These are phyloP conservation scores for Hordeum vulgare DNA, from an alignment of 176 grass and related monocot genomes.

Conservation along the genomic window DNA sequence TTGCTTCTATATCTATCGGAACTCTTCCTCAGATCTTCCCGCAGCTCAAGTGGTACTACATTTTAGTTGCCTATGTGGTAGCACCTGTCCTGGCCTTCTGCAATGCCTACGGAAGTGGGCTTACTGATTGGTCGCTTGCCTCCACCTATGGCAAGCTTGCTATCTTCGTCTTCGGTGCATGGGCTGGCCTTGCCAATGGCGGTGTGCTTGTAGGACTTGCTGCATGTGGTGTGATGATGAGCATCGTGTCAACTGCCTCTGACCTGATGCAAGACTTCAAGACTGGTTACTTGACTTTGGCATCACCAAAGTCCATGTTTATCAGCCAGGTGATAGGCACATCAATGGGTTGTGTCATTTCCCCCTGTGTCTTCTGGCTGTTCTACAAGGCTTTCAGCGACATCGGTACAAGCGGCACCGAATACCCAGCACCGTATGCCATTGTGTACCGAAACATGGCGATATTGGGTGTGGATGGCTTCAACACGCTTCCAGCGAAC, in stretches of 20 bases:
- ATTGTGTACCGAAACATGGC: slow-evolving; percentile 97
- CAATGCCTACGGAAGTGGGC: slow-evolving; percentile 93
- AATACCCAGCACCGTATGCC: slow-evolving; percentile 91
- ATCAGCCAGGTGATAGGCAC: slow-evolving; percentile 91
- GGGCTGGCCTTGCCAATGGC: slow-evolving; percentile 62
- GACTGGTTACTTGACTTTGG: slow-evolving; percentile 84
- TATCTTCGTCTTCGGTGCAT: slow-evolving; percentile 86
- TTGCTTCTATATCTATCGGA: slow-evolving; percentile 59
- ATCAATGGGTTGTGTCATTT: slow-evolving; percentile 75
- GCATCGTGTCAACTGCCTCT: slow-evolving; percentile 78
- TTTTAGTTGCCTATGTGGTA: slow-evolving; percentile 62
- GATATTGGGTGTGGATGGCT: slow-evolving; percentile 71
- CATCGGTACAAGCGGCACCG: slow-evolving; percentile 44
- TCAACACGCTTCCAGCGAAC: slow-evolving; percentile 56
- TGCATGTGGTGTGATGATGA: slow-evolving; percentile 95
- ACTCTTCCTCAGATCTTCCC: slow-evolving; percentile 76
- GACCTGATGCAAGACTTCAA: slow-evolving; percentile 99
- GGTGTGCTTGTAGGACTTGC: slow-evolving; percentile 84
- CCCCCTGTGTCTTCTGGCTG: slow-evolving; percentile 84
- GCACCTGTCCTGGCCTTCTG: slow-evolving; percentile 87
- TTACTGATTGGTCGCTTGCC: slow-evolving; percentile 94
- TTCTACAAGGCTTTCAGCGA: slow-evolving; percentile 88
- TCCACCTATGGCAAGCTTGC: slow-evolving; percentile 95
- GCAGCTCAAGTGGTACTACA: slow-evolving; percentile 86
- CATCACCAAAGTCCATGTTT: slow-evolving; percentile 91